A percentile compares a stretch with the other conserved stretches of the same genome.
These are phyloP conservation scores for Phytophthora cactorum DNA, from an alignment of 352 stramenopile genomes.

Conservation along the genomic window DNA sequence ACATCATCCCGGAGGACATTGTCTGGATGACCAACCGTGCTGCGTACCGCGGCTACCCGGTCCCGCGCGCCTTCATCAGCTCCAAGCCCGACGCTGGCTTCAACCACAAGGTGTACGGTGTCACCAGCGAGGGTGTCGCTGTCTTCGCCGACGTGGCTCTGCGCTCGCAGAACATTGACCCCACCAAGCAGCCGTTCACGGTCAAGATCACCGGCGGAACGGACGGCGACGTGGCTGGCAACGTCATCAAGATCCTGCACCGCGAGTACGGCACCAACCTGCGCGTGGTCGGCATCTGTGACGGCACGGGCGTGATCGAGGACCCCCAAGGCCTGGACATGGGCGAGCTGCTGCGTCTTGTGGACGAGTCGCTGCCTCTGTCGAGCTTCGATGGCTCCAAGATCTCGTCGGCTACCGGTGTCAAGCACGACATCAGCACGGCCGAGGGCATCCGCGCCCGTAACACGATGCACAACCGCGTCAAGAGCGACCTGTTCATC, in stretches of 20 bases:
- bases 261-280: conserved; percentile 94
- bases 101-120: conserved; percentile 89
- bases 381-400: conserved; percentile 69
- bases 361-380: conserved; percentile 93
- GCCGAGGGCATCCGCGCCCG: conserved; percentile 88
- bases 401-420: conserved; percentile 46
- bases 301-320: conserved; percentile 95
- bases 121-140: conserved; percentile 84
- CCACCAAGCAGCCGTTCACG: conserved; percentile 73
- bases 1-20: conserved; percentile 81
- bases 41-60: conserved; percentile 74
- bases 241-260: conserved; percentile 98
- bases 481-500: conserved; percentile 89
- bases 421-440: conserved; percentile 88
- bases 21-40: conserved; percentile 87
- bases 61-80: conserved; percentile 86
- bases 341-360: conserved; percentile 94
- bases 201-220: conserved; percentile 94
- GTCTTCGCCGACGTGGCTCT: conserved; percentile 83
- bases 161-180: conserved; percentile 81
- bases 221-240: conserved; percentile 97
- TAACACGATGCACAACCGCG: conserved; percentile 98
- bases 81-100: conserved; percentile 88
- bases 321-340: conserved; percentile 96
- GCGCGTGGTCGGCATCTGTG: conserved; percentile 91